These are phyloP conservation scores for Candida palmyrensis DNA, from an alignment of 805 yeast species.

Conservation along the genomic window DNA sequence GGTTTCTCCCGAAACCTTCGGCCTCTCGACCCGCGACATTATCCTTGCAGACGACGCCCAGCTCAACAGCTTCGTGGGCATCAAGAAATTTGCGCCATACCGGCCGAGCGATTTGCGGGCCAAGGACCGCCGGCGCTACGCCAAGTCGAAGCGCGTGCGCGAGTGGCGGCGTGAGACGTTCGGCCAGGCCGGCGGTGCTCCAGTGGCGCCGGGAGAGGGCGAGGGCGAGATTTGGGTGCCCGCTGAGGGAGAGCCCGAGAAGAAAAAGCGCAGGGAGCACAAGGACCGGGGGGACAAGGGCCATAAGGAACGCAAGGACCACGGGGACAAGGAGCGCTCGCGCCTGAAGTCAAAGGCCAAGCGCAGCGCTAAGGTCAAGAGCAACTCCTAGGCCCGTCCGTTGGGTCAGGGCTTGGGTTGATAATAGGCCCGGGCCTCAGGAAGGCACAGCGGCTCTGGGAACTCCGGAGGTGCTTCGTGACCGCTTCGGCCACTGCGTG, in stretches of 20 bases:
- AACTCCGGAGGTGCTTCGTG: no score
- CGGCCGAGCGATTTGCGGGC: slow-evolving; percentile 65
- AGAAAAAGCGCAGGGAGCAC: slow-evolving; percentile 5
- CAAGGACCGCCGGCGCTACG: slow-evolving; percentile 79
- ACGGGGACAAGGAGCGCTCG: no score
- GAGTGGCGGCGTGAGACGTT: slow-evolving; percentile 90
- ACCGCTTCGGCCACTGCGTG: no score
- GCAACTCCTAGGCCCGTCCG: no score
- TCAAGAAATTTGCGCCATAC: slow-evolving; percentile 92
- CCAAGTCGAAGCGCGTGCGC: slow-evolving; percentile 74
- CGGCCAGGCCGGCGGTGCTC: slow-evolving; percentile 56
- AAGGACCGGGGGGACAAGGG: slow-evolving; percentile 7
- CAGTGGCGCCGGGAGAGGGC: slow-evolving; percentile 25
- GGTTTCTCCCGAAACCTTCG: slow-evolving; percentile 92
- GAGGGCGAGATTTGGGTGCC: slow-evolving; percentile 39
- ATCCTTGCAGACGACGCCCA: slow-evolving; percentile 84
- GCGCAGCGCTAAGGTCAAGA: no score
- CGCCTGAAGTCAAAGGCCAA: no score
- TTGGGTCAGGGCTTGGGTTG: no score
- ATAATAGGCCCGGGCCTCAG: no score
- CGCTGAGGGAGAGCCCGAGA: slow-evolving; percentile 12
- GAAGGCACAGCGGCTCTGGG: no score
- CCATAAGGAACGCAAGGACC: background rate
- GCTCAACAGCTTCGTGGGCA: slow-evolving; percentile 77
- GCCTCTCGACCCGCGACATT: slow-evolving; percentile 80